Percentiles rank a stretch among this genome's conserved stretches.
These are phyloP conservation scores for Hansfordia pulvinata DNA, from an alignment of 2,329 filamentous ascomycete species.

Conservation along the genomic window DNA sequence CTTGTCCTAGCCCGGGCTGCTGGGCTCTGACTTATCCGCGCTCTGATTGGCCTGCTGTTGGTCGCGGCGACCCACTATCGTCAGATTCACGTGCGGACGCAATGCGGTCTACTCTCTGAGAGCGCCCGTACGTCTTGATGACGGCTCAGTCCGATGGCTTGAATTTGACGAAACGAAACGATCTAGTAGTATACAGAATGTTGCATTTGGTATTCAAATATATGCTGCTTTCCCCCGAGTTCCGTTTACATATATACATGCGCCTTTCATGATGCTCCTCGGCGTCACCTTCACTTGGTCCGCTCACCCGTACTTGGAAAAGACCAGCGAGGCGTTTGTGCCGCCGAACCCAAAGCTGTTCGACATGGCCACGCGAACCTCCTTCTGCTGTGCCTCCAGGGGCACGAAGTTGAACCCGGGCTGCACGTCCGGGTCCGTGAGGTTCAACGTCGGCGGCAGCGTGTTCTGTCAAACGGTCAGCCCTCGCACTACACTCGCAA, in stretches of 20 bases:
- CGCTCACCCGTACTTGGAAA: conserved; percentile 30
- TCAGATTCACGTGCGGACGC: no score
- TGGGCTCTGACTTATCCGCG: no score
- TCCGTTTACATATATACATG: no score
- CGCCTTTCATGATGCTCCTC: no score
- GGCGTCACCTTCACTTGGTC: no score
- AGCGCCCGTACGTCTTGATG: conserved; percentile 1
- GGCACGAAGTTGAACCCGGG: conserved; percentile 82
- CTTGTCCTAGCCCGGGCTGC: no score
- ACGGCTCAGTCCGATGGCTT: conserved; percentile 3
- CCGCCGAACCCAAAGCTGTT: conserved; percentile 98
- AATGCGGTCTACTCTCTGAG: conserved; percentile 3
- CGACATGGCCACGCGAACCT: conserved; percentile 63
- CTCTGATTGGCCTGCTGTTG: no score
- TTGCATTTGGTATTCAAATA: background rate
- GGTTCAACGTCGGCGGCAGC: conserved; percentile 78
- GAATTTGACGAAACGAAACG: conserved; percentile 1
- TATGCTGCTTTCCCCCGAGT: no score
- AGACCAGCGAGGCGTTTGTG: conserved; percentile 83
- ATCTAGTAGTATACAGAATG: background rate
- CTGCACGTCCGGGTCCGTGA: conserved; percentile 50
- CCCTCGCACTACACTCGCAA: conserved; percentile 1
- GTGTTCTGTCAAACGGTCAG: conserved; percentile 38
- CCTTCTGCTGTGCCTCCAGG: conserved; percentile 51
- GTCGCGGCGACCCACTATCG: no score